phyloP scores from a whole-genome alignment of 108 stramenopile genomes.

The Cyclotella cryptica region DNA sequence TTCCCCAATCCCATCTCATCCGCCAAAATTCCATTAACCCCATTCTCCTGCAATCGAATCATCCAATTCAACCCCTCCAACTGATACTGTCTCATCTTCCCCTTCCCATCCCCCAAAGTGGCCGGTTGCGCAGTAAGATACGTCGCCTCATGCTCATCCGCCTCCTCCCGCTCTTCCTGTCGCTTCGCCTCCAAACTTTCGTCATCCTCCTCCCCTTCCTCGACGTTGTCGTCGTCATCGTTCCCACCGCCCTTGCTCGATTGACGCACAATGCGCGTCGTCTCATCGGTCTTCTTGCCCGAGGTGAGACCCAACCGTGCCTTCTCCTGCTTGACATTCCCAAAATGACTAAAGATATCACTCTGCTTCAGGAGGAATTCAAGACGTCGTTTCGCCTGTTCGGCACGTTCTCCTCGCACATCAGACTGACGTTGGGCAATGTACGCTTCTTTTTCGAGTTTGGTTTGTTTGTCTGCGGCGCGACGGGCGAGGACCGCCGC shows the following conservation, averaged over 20 bases:
- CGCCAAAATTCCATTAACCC: slow-evolving; percentile 95
- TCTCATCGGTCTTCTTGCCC: not conserved
- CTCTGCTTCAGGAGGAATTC: slow-evolving; percentile 95
- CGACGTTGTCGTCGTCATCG: not conserved
- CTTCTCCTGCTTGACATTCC: slow-evolving; percentile 76
- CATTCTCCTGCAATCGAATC: slow-evolving; percentile 94
- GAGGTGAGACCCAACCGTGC: slow-evolving; percentile 61
- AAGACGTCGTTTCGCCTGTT: slow-evolving; percentile 88
- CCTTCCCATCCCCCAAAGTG: slow-evolving; percentile 84
- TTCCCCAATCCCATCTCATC: slow-evolving; percentile 24
- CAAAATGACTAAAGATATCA: slow-evolving; percentile 98
- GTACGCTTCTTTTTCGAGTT: slow-evolving; percentile 73
- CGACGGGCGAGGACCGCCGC: slow-evolving; percentile 59
- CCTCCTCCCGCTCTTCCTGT: slow-evolving; percentile 70
- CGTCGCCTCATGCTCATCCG: slow-evolving; percentile 72
- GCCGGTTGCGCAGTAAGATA: slow-evolving; percentile 92
- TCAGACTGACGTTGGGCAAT: slow-evolving; percentile 74
- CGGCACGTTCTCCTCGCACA: slow-evolving; percentile 72
- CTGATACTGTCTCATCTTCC: slow-evolving; percentile 92
- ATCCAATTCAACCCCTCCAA: slow-evolving; percentile 98
- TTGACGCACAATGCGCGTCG: not conserved
- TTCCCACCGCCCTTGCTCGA: slow-evolving; percentile 22
- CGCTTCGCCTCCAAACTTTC: slow-evolving; percentile 41
- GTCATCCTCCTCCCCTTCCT: slow-evolving; percentile 16
- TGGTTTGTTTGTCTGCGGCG: slow-evolving; percentile 64